Percentiles rank a stretch among this genome's conserved stretches.
Conservation (phyloP, 2,329 filamentous ascomycete species). For the Zymoseptoria pseudotritici region DNA sequence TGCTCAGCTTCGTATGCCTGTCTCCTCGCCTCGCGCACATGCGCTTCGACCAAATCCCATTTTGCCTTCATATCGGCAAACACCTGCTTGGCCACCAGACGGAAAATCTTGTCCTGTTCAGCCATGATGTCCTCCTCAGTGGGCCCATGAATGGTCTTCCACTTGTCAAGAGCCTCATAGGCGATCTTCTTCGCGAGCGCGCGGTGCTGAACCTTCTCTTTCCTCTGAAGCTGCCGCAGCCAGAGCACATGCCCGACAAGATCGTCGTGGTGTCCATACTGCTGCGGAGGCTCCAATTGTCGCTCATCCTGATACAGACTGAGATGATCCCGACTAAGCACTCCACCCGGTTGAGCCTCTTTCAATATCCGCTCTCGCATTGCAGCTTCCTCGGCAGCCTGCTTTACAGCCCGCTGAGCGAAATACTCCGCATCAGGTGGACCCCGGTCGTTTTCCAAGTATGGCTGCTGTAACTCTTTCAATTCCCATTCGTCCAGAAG, state of each 20-base stretch:
- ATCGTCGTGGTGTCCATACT: constrained; percentile 85
- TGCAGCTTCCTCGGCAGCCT: constrained; percentile 23
- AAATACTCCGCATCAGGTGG: constrained; percentile 24
- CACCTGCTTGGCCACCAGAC: constrained; percentile 63
- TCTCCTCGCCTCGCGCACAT: constrained; percentile 51
- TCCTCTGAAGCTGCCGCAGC: constrained; percentile 70
- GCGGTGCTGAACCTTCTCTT: constrained; percentile 71
- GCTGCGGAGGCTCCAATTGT: constrained; percentile 63
- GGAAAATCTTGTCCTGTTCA: constrained; percentile 62
- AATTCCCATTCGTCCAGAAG: constrained; percentile 27
- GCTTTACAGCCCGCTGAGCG: constrained; percentile 14
- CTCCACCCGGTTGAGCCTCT: constrained; percentile 66
- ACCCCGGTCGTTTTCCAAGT: constrained; percentile 25
- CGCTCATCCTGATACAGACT: constrained; percentile 32
- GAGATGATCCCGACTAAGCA: constrained; percentile 61
- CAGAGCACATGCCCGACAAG: constrained; percentile 70
- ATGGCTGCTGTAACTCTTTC: constrained; percentile 29
- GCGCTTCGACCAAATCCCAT: constrained; percentile 51
- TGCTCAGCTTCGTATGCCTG: constrained; percentile 56
- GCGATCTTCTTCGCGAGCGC: constrained; percentile 72
- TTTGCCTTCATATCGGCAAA: constrained; percentile 55
- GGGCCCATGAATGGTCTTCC: constrained; percentile 66
- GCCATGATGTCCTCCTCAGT: constrained; percentile 72
- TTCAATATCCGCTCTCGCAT: constrained; percentile 51
- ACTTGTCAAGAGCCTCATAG: constrained; percentile 68